Conservation (phyloP, 2,329 filamentous ascomycete species). For the Colletotrichum lupini region DNA sequence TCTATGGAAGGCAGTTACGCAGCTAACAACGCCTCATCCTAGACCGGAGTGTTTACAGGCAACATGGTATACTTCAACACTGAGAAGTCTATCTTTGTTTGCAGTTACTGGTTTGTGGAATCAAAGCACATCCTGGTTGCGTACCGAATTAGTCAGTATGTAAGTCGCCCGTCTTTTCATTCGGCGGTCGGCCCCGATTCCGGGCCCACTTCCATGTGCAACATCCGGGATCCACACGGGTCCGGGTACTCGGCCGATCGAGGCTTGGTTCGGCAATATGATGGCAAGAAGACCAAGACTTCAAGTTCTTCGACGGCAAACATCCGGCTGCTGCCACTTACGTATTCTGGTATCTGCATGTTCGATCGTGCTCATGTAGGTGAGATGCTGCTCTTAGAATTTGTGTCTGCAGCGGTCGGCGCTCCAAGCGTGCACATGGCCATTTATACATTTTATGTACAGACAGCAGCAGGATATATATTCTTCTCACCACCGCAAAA, state of each 20-base stretch:
- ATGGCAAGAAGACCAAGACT: background rate
- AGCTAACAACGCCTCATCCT: too few species aligned
- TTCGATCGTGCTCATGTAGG: background rate
- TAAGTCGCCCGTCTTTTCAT: background rate
- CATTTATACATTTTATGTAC: background rate
- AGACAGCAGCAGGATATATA: too few species aligned
- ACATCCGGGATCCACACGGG: background rate
- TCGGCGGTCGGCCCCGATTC: too few species aligned
- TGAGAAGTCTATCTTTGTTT: too few species aligned
- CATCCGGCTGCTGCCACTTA: background rate
- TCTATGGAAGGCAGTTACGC: too few species aligned
- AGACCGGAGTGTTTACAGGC: too few species aligned
- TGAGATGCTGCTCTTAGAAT: background rate
- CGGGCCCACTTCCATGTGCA: background rate
- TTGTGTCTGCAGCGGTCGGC: background rate
- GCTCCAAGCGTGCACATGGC: background rate
- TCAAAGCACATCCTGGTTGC: too few species aligned
- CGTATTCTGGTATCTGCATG: background rate
- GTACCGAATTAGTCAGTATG: too few species aligned
- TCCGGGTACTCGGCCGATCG: background rate
- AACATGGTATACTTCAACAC: too few species aligned
- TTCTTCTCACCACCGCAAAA: background rate
- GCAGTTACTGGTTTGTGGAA: too few species aligned
- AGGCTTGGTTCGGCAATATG: background rate
- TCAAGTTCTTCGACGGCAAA: background rate